These are phyloP conservation scores for Eleusine indica DNA, from an alignment of 176 grass and related monocot species.

Conservation along the genomic window DNA sequence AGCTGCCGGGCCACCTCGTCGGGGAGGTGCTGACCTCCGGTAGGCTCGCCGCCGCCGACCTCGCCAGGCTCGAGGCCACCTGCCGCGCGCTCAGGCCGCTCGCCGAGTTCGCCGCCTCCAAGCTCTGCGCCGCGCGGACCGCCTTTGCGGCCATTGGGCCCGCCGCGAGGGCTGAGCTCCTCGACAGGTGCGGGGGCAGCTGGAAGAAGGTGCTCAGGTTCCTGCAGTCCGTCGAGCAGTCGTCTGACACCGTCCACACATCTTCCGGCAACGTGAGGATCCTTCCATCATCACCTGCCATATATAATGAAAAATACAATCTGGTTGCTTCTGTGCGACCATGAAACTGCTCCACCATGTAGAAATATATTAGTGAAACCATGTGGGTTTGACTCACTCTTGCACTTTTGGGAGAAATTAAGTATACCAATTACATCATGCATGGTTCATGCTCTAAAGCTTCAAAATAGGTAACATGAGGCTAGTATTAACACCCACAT, in stretches of 20 bases:
- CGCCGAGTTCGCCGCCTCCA: constrained; percentile 78
- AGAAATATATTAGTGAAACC: neutral
- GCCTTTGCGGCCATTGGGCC: constrained; percentile 53
- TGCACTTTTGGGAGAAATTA: neutral
- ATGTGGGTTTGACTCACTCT: neutral
- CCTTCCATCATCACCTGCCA: neutral
- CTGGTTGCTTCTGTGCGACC: neutral
- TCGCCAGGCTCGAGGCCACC: constrained; percentile 76
- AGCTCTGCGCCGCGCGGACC: constrained; percentile 56
- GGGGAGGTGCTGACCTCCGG: constrained; percentile 81
- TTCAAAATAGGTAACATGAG: neutral
- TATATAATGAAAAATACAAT: neutral
- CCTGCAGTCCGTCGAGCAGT: constrained; percentile 84
- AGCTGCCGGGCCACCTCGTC: constrained; percentile 82
- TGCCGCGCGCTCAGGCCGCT: constrained; percentile 76
- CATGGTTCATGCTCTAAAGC: neutral
- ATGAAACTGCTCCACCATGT: neutral
- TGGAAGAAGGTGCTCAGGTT: constrained; percentile 99
- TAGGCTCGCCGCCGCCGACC: constrained; percentile 61
- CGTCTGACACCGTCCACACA: constrained; percentile 70
- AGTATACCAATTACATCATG: constrained; percentile 13
- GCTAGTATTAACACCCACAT: neutral
- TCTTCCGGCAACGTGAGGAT: constrained; percentile 78
- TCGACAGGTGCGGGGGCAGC: constrained; percentile 72
- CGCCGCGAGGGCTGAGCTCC: constrained; percentile 51